These are phyloP conservation scores for Vigna nakashimae DNA, from an alignment of 306 rosid species.

Conservation along the genomic window DNA sequence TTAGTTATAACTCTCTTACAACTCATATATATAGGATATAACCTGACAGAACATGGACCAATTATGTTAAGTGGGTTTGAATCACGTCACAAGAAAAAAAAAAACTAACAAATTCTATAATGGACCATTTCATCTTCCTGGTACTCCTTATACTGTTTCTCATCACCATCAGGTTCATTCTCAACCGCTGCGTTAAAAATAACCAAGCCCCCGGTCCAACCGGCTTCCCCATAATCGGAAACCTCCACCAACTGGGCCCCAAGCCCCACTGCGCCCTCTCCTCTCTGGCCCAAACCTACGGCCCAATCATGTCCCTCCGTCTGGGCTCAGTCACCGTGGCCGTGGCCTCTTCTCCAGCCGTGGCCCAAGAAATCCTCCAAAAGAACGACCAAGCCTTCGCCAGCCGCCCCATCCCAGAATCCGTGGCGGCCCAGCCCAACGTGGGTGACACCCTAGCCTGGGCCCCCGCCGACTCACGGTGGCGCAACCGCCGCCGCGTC, in stretches of 20 bases:
- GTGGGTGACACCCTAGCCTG: constrained; percentile 62
- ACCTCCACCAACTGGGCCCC: constrained; percentile 64
- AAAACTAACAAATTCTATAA: neutral
- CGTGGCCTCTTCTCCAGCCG: constrained; percentile 55
- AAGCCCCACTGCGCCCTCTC: constrained; percentile 56
- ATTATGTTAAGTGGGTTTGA: neutral
- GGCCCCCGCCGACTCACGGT: constrained; percentile 55
- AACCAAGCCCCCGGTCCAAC: constrained; percentile 62
- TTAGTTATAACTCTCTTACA: no score
- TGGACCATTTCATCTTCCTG: constrained; percentile 52
- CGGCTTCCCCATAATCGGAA: constrained; percentile 59
- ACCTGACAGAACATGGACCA: no score
- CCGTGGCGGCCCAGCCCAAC: constrained; percentile 63
- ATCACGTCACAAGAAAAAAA: neutral
- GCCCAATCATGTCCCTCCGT: constrained; percentile 65
- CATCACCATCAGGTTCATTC: constrained; percentile 14
- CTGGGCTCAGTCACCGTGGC: constrained; percentile 53
- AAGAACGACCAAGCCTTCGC: constrained; percentile 57
- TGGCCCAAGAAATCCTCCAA: constrained; percentile 64
- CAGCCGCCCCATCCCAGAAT: constrained; percentile 56
- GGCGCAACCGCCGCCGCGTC: constrained; percentile 67
- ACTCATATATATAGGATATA: no score
- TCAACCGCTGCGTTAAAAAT: neutral
- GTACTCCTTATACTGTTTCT: constrained; percentile 30
- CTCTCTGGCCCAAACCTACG: constrained; percentile 49